Evolutionary conservation across 345 rosid species (phyloP), one percentile per base, ranked within the genome.

Genomic region (Iberis pinnata): DNA sequence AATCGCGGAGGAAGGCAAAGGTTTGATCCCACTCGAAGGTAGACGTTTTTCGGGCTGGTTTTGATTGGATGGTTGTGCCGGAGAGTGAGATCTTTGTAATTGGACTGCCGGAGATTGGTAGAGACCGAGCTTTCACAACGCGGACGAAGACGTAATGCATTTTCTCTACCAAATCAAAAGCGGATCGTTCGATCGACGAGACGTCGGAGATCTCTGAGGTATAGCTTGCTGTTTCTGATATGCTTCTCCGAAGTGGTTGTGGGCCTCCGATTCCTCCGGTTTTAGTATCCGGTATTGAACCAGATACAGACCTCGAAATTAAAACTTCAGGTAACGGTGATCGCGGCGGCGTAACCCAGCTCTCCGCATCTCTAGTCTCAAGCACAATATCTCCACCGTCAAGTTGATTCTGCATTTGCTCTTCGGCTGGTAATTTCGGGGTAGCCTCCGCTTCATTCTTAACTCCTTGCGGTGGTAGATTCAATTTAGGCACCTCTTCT

Each of bases 1-100:
- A 57, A 19, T 86, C 94, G 6, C 87, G 83, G 64, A 81, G 76
- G 59, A 89, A 86, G 11, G 96, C 94, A 36, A 84, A 89, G 0
- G 89, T 80, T 73, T 84, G 94, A 60, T 89, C 95, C 97, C 96
- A 89, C 62, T 89, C 94, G 55, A 83, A 89, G 22, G 70, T 75
- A 0, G 75, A 45, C 4, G 82, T 71, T 58, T 71, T 82, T 24
- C 85, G 58, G 0, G 94, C 86, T 0, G 83, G 83, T 61, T 69
- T 82, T 27, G 94, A 82, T 42, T 67, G 68, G 18, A 74, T 49
- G 39, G 62, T 77, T 61, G 58, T 59, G 63, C 73, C 73, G 5
- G 83, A 68, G 43, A 73, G 60, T 9, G 73, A 76, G 54, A 89
- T 78, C 39, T 72, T 75, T 15, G 80, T 86, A 3, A 83, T 58